Evolutionary conservation across 2,329 filamentous ascomycete species (phyloP), one percentile per base, ranked within the genome.

Genomic region (Neonectria hederae): DNA sequence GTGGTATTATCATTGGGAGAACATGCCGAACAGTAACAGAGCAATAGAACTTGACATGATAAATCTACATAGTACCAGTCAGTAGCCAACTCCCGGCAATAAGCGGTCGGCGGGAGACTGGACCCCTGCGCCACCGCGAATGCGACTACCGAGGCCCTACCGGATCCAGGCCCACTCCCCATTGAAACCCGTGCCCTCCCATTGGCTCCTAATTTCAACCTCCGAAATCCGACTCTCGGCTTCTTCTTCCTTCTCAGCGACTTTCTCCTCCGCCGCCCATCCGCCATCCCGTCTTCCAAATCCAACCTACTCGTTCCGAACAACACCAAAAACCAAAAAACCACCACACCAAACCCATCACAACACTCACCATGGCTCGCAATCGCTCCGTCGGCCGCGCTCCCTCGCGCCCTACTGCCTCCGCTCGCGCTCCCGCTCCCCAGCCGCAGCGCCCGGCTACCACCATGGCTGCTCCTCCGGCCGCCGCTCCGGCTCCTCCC

Each of bases 401-500:
- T 71, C 88, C 89, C 67, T 79, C 87, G 69, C 90, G 92, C 75
- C 92, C 92, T 74, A 87, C 87, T 74, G 86, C 88, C 68, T 83
- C 90, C 65, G 79, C 87, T 63, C 81, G 86, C 73, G 82, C 86
- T 63, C 82, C 86, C 65, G 78, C 83, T 73, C 81, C 85, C 26
- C 88, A 91, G 80, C 90, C 91, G 78, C 83, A 83, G 76, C 87
- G 92, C 71, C 88, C 91, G 77, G 88, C 92, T 72, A 86, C 91
- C 62, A 92, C 93, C 69, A 87, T 90, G 74, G 86, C 87, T 66
- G 81, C 84, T 59, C 85, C 87, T 54, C 84, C 84, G 63, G 78
- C 81, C 57, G 80, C 81, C 53, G 80, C 83, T 26, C 79, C 84
- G 51, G 79, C 65, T 51, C 60, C 60, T 28, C 60, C 40, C 4